Conservation (phyloP, 768 basidiomycete species). For the Mycena amicta region DNA sequence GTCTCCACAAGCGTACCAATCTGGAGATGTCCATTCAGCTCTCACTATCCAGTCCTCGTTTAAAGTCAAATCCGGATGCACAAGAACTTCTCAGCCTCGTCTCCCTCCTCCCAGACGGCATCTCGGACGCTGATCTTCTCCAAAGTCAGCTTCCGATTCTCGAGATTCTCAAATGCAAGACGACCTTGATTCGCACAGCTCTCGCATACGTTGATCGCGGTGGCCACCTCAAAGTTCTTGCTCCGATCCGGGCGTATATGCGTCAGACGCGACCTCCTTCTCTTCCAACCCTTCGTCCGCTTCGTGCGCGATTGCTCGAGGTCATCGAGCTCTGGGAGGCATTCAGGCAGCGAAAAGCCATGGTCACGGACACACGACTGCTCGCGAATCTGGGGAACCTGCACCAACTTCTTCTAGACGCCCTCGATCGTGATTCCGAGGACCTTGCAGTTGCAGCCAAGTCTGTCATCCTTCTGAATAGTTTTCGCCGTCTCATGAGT, state of each 20-base stretch:
- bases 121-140: background rate
- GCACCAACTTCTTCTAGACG: too few species aligned
- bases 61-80: background rate
- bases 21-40: conserved; percentile 2
- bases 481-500: too few species aligned
- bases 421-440: too few species aligned
- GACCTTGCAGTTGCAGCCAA: too few species aligned
- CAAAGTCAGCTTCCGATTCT: background rate
- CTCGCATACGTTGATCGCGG: background rate
- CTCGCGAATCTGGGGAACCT: background rate
- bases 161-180: background rate
- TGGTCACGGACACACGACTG: background rate
- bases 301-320: too few species aligned
- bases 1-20: conserved; percentile 1
- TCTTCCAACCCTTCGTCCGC: background rate
- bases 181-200: background rate
- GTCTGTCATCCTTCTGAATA: too few species aligned
- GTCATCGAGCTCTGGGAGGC: background rate
- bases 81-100: background rate
- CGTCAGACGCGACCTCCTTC: background rate
- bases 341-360: background rate
- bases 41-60: conserved; percentile 3
- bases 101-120: too few species aligned
- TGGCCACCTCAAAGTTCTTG: background rate
- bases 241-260: background rate